These are phyloP conservation scores for Trichoderma gracile DNA, from an alignment of 2,329 filamentous ascomycete genomes.

Conservation along the genomic window DNA sequence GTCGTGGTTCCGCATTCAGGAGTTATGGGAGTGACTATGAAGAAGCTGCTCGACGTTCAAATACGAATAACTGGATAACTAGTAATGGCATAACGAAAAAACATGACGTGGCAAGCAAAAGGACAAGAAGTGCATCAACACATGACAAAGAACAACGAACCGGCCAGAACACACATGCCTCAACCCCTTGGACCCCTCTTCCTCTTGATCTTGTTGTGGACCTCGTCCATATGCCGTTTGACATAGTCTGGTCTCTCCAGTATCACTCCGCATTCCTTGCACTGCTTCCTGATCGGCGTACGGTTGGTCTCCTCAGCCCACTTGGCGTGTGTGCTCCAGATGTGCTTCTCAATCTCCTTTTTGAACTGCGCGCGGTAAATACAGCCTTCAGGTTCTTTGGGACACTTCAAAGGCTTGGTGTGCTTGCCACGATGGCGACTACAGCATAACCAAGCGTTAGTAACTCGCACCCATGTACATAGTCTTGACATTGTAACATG, in stretches of 20 bases:
- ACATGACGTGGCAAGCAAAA: not conserved
- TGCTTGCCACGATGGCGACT: slow-evolving; percentile 17
- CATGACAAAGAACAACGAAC: not conserved
- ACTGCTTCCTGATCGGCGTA: not conserved
- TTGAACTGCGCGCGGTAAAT: not conserved
- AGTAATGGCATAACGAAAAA: not conserved
- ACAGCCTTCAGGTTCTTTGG: not conserved
- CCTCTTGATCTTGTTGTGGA: slow-evolving; percentile 10
- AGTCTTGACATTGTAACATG: too few species aligned
- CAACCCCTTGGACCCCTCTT: slow-evolving; percentile 17
- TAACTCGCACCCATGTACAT: too few species aligned
- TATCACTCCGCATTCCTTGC: not conserved
- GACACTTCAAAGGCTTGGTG: slow-evolving; percentile 10
- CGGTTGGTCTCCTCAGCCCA: slow-evolving; percentile 13
- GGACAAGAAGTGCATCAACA: slow-evolving; percentile 1
- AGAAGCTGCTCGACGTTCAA: slow-evolving; percentile 32
- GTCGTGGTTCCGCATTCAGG: slow-evolving; percentile 43
- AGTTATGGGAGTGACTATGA: slow-evolving; percentile 42
- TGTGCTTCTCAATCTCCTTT: slow-evolving; percentile 11
- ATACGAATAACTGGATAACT: not conserved
- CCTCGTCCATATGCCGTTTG: slow-evolving; percentile 14
- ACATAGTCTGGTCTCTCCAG: slow-evolving; percentile 16
- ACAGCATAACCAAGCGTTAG: not conserved
- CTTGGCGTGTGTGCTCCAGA: slow-evolving; percentile 7
- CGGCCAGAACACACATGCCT: not conserved